phyloP scores from a whole-genome alignment of 768 basidiomycete genomes.

The Cubamyces sp. region DNA sequence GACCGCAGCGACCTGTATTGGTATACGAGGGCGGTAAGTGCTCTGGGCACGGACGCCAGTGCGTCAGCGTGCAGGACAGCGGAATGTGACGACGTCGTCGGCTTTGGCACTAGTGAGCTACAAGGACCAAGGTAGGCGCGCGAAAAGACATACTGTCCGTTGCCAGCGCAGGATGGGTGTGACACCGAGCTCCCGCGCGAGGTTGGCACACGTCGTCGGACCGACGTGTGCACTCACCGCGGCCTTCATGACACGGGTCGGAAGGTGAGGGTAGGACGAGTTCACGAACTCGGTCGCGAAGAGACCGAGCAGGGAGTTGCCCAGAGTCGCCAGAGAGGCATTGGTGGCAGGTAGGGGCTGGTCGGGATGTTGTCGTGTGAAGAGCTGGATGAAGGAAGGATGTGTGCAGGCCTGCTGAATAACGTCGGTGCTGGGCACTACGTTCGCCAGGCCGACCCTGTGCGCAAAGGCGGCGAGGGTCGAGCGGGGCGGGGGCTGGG shows the following conservation, averaged over 20 bases:
- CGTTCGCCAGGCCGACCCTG: slow-evolving; percentile 68
- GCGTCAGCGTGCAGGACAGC: slow-evolving; percentile 81
- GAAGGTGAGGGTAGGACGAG: slow-evolving; percentile 84
- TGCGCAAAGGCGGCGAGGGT: slow-evolving; percentile 78
- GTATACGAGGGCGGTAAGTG: slow-evolving; percentile 87
- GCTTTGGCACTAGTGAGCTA: slow-evolving; percentile 33
- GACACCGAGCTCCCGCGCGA: slow-evolving; percentile 87
- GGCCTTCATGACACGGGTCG: slow-evolving; percentile 88
- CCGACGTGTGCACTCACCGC: slow-evolving; percentile 94
- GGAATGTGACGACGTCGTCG: slow-evolving; percentile 49
- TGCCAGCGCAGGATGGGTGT: slow-evolving; percentile 81
- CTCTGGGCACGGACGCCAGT: slow-evolving; percentile 83
- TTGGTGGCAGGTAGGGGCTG: slow-evolving; percentile 66
- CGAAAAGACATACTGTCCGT: slow-evolving; percentile 58
- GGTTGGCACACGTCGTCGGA: slow-evolving; percentile 76
- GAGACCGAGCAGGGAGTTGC: slow-evolving; percentile 88
- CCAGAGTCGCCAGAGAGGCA: slow-evolving; percentile 71
- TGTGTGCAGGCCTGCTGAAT: slow-evolving; percentile 82
- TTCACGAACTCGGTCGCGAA: slow-evolving; percentile 87
- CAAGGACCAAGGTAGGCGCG: background rate
- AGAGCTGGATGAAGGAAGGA: slow-evolving; percentile 62
- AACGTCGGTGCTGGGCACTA: slow-evolving; percentile 55
- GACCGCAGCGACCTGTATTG: slow-evolving; percentile 82
- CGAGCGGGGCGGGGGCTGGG: slow-evolving; percentile 73
- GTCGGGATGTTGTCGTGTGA: slow-evolving; percentile 59